These are phyloP conservation scores for Melanomma pulvis-pyrius DNA, from an alignment of 495 filamentous ascomycete genomes.

Conservation along the genomic window DNA sequence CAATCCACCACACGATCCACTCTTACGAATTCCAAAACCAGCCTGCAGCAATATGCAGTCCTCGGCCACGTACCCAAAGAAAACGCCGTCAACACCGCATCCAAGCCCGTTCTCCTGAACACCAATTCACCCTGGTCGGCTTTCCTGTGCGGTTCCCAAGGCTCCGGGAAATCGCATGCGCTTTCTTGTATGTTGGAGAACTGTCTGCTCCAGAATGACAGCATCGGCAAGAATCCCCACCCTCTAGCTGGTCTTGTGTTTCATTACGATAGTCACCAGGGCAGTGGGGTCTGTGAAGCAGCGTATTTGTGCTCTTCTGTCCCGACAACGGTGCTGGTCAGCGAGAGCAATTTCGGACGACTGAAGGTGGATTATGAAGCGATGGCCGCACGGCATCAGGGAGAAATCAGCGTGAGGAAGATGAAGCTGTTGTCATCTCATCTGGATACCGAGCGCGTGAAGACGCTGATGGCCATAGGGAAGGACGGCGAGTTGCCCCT, in stretches of 20 bases:
- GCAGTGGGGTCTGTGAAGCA: conserved; percentile 61
- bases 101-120: conserved; percentile 60
- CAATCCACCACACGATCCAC: not conserved
- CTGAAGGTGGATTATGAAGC: conserved; percentile 48
- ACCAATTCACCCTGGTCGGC: conserved; percentile 65
- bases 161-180: conserved; percentile 74
- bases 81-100: not conserved
- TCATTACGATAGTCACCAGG: conserved; percentile 63
- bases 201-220: conserved; percentile 50
- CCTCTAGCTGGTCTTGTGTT: conserved; percentile 70
- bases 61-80: conserved; percentile 3
- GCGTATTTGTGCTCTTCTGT: conserved; percentile 62
- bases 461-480: conserved; percentile 69
- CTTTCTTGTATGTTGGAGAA: conserved; percentile 72
- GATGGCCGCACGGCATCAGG: conserved; percentile 38
- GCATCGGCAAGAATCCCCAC: conserved; percentile 34
- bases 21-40: not conserved
- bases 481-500: conserved; percentile 56
- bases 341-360: conserved; percentile 59
- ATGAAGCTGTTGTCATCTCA: conserved; percentile 61
- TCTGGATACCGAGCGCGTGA: conserved; percentile 67
- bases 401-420: conserved; percentile 48
- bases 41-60: conserved; percentile 4
- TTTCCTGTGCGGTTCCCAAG: conserved; percentile 78
- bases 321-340: conserved; percentile 62